Conservation (phyloP, 805 yeast genomes). For the Kluyveromyces siamensis region DNA sequence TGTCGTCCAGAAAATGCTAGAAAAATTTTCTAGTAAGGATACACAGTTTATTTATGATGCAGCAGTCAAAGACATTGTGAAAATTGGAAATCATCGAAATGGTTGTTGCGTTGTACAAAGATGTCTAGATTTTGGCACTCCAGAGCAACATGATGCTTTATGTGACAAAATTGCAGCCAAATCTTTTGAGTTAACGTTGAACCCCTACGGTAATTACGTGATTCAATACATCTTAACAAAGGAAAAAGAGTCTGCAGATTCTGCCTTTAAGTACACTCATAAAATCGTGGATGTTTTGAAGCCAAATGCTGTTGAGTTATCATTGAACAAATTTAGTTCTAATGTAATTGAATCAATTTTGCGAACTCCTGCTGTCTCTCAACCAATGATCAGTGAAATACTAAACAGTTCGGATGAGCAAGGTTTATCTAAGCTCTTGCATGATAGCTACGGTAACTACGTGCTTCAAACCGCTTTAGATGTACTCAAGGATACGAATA, state of each 20-base stretch:
- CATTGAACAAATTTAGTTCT: conserved; percentile 86
- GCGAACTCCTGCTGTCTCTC: conserved; percentile 36
- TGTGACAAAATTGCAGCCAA: conserved; percentile 59
- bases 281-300: conserved; percentile 30
- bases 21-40: conserved; percentile 55
- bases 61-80: conserved; percentile 60
- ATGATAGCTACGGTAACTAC: conserved; percentile 91
- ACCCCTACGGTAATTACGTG: conserved; percentile 96
- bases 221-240: conserved; percentile 78
- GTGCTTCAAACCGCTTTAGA: conserved; percentile 91
- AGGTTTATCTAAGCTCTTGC: conserved; percentile 45
- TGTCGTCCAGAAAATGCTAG: conserved; percentile 87
- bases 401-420: conserved; percentile 24
- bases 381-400: conserved; percentile 44
- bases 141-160: conserved; percentile 57
- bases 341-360: conserved; percentile 90
- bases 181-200: conserved; percentile 65
- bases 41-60: conserved; percentile 87
- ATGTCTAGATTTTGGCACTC: conserved; percentile 82
- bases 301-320: conserved; percentile 35
- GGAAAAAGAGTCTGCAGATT: conserved; percentile 25
- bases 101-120: conserved; percentile 97
- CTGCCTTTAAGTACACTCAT: conserved; percentile 24
- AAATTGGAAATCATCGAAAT: conserved; percentile 89
- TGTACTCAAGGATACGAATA: conserved; percentile 29